Base-by-base conservation (phyloP, 768 basidiomycete species). In the Lyophyllum shimeji region DNA sequence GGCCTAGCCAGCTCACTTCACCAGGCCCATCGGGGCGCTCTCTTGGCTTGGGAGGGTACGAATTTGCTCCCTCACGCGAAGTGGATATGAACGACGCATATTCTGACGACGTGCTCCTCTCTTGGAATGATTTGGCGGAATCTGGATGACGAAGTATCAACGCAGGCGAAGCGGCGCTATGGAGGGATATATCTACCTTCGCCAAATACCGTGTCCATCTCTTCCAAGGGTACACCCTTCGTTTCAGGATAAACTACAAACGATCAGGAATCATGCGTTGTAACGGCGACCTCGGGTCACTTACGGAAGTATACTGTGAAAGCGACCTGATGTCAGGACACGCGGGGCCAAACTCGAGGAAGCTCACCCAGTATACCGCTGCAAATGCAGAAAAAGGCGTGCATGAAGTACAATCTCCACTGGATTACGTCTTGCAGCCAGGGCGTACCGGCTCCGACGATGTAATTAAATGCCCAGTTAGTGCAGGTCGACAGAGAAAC, bases 341-440 rank as follows among this genome's bases (percentile, higher is more conserved):
- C 0, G 8, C 24, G 15, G 7, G 15, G 17, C 1, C 12, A 34
- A 33, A 7, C 27, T 1, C 20, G 34, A 48, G 43, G 31, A 58
- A 53, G 23, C 57, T 62, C 64, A 85, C 85, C 90, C 46, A 93
- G 76, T 42, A 95, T 74, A 67, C 95, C 90, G 64, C 92, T 92
- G 63, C 90, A 87, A 15, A 82, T 81, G 67, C 93, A 94, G 71
- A 94, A 95, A 74, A 93, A 93, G n/a, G 87, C 92, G 65, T 95
- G 93, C 92, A 98, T 95, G 1, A 92, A 91, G 72, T 98, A 97
- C 56, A 98, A 68, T 52, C 90, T 81, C 95, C 95, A 98, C 42
- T 82, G 82, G 56, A 98, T 96, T n/a, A 82, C 71, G 53, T 94
- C 93, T 69, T 96, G 93, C 31, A 97, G 75, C 57, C 85, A 81